These are phyloP conservation scores for Tolypocladium paradoxum DNA, from an alignment of 2,329 filamentous ascomycete species.

Conservation along the genomic window DNA sequence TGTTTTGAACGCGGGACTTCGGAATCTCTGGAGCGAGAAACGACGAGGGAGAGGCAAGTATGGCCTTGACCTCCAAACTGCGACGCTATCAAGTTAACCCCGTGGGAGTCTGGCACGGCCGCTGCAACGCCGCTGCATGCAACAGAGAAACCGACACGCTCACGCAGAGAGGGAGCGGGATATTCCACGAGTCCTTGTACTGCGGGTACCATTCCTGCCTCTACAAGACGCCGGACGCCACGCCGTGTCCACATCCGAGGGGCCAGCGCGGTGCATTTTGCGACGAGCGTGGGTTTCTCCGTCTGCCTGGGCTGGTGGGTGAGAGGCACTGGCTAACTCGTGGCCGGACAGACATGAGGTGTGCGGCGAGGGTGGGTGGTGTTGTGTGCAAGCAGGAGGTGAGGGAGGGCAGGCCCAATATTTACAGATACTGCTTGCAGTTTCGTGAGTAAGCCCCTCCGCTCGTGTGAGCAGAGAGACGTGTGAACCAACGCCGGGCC, in stretches of 20 bases:
- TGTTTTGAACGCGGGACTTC: neutral
- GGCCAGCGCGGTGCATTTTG: neutral
- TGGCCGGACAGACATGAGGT: neutral
- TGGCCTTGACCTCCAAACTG: neutral
- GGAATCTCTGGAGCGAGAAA: neutral
- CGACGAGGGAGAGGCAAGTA: neutral
- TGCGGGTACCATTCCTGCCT: conserved; percentile 3
- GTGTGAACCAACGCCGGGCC: neutral
- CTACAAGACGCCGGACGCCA: neutral
- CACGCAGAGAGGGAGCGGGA: neutral
- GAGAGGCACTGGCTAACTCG: neutral
- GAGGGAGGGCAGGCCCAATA: neutral
- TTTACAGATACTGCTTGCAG: neutral
- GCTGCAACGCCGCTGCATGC: neutral
- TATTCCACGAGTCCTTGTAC: neutral
- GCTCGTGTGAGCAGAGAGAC: no score
- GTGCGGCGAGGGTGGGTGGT: neutral
- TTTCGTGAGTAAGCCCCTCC: neutral
- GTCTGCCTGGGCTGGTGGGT: neutral
- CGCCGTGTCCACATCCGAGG: neutral
- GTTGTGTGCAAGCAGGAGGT: neutral
- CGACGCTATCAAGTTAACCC: neutral
- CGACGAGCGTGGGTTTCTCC: neutral
- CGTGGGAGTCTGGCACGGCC: neutral
- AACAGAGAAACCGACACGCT: neutral